Base-by-base conservation (phyloP, 331 rosid genomes). In the Pyracantha coccinea region DNA sequence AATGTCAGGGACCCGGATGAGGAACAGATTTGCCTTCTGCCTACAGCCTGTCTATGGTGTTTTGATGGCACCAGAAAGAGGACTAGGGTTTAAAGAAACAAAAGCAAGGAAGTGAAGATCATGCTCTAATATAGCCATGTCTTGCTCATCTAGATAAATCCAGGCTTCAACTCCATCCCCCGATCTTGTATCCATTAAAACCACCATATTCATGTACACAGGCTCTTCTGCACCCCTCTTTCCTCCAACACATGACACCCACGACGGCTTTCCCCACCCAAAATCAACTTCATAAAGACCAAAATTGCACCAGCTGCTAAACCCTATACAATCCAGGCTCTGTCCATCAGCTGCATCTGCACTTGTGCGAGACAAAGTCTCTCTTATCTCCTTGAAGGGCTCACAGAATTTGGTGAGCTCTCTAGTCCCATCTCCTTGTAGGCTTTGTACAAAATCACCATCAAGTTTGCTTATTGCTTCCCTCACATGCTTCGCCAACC, bases 181-280 rank as follows among this genome's bases (percentile, higher is more conserved):
- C 13, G 10, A 31, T 25, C 68, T 63, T 8, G 68, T 63, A 29
- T 63, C 68, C 24, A 17, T 7, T 15, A 63, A 20, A 6, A 31
- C 6, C 10, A 63, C 68, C 9, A 63, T 63, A 8, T 63, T 63
- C n/a, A 20, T 11, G 64, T 4, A 59, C 62, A 8, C 6, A 57
- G 62, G 12, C 19, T 45, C 52, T 4, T 45, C 52, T 45, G 52
- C 52, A 14, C 19, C 52, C 52, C 52, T 45, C 2, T 45, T 21
- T 21, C 15, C 23, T 2, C 62, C 62, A 73, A 61, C 75, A 17
- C 35, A 31, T 9, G 7, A 13, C 7, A 35, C 70, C 90, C 88
- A 86, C 35, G 50, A 10, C 2, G 88, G 88, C 72, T 82, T 83
- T 19, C 90, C 90, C 79, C 67, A 81, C 24, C 90, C 86, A 59